Evolutionary conservation across 208 protist genomes (phyloP), one percentile per base, ranked within the genome.

Genomic region (Entamoeba invadens): DNA sequence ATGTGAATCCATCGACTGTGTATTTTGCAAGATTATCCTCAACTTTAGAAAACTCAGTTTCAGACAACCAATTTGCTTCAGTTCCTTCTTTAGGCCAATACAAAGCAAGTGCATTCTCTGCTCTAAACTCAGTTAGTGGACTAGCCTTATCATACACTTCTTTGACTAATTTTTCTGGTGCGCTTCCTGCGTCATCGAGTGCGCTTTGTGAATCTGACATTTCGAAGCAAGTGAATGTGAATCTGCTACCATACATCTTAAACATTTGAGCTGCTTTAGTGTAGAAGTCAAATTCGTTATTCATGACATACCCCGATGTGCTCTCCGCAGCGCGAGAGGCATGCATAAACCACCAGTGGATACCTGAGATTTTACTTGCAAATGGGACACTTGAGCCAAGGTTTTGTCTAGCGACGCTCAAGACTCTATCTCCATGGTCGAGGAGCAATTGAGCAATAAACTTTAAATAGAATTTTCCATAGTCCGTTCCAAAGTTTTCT

Each of bases 271-370:
- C 47, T 38, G 91, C 94, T 31, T 45, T 42, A 18, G 3, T 12
- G 46, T 96, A 96, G 38, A 46, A 87, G 50, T 94, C n/a, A 42
- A 93, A 5, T 0, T 51, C 50, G 93, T 96, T 94, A 21, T 93
- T 94, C 93, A 96, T 95, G 57, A 96, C 95, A 93, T 97, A 97
- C 3, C 96, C 96, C 4, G 95, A 95, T 8, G 96, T 97, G 0
- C 95, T 31, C 68, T 97, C 96, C 0, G 96, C 96, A 42, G 96
- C 96, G 91, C 96, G 96, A 5, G 93, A 95, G 45, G 92, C 3
- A 25, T 93, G 93, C n/a, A 57, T 87, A 94, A 96, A 96, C 94
- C 95, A 95, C 96, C 96, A 97, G 94, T 97, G 96, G 44, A 97
- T 96, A 12, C 96, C 96, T 18, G 96, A 93, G 12, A 97, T 93